phyloP scores from a whole-genome alignment of 805 yeast genomes.

The Deakozyma indianensis region DNA sequence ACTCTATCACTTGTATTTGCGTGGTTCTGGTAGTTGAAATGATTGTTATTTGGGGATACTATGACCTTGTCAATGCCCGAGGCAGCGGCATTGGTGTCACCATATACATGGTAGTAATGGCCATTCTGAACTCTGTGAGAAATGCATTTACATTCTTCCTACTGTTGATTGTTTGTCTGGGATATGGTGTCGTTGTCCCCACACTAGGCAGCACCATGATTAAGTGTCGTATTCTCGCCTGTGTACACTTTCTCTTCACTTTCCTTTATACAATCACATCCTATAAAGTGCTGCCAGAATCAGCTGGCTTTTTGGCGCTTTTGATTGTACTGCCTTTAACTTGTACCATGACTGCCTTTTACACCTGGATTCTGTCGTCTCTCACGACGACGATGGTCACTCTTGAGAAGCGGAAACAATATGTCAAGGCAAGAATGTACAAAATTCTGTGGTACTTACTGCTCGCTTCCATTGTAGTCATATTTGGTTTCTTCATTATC shows the following conservation, averaged over 20 bases:
- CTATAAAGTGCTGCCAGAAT: slow-evolving; percentile 35
- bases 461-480: slow-evolving; percentile 52
- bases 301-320: slow-evolving; percentile 32
- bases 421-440: slow-evolving; percentile 82
- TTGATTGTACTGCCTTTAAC: slow-evolving; percentile 59
- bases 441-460: slow-evolving; percentile 61
- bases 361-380: slow-evolving; percentile 58
- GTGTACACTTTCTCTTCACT: slow-evolving; percentile 39
- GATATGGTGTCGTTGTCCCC: slow-evolving; percentile 89
- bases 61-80: slow-evolving; percentile 59
- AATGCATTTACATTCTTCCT: slow-evolving; percentile 81
- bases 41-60: slow-evolving; percentile 81
- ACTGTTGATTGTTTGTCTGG: slow-evolving; percentile 70
- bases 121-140: slow-evolving; percentile 66
- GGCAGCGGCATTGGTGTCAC: slow-evolving; percentile 43
- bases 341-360: slow-evolving; percentile 54
- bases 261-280: slow-evolving; percentile 39
- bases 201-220: slow-evolving; percentile 71
- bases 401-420: slow-evolving; percentile 74
- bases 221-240: slow-evolving; percentile 47
- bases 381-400: slow-evolving; percentile 60
- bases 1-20: slow-evolving; percentile 76
- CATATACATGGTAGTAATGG: slow-evolving; percentile 61
- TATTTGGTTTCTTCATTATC: slow-evolving; percentile 56
- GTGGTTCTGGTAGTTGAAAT: slow-evolving; percentile 73